These are phyloP conservation scores for Zizania latifolia DNA, from an alignment of 176 grass and related monocot genomes.

Conservation along the genomic window DNA sequence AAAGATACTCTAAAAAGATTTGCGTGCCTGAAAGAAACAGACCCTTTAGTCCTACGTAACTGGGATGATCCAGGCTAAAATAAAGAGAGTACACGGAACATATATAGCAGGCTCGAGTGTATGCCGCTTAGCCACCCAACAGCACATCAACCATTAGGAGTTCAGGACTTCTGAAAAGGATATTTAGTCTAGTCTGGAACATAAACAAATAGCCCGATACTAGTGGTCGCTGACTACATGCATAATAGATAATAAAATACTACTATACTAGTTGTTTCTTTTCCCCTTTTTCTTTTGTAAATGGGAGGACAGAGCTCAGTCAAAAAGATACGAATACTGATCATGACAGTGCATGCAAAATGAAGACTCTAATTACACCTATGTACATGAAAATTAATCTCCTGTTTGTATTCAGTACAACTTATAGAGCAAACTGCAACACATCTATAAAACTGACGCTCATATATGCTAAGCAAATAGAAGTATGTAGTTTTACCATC, in stretches of 20 bases:
- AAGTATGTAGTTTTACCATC: slow-evolving; percentile 37
- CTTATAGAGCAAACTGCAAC: not conserved
- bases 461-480: not conserved
- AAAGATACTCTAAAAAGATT: not conserved
- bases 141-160: no score
- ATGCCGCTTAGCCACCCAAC: not conserved
- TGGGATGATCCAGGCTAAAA: not conserved
- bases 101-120: not conserved
- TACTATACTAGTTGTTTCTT: no score
- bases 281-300: not conserved
- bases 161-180: not conserved
- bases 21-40: not conserved
- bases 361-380: not conserved
- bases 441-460: not conserved
- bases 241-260: not conserved
- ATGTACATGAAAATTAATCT: slow-evolving; percentile 1
- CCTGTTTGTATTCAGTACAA: not conserved
- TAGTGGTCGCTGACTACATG: not conserved
- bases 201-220: not conserved
- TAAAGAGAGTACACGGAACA: not conserved
- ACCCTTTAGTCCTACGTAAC: not conserved
- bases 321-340: not conserved
- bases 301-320: not conserved
- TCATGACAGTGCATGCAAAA: not conserved
- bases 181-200: not conserved